Evolutionary conservation across 257 asterid species (phyloP).

Genomic region (Solanum clarkiae): DNA sequence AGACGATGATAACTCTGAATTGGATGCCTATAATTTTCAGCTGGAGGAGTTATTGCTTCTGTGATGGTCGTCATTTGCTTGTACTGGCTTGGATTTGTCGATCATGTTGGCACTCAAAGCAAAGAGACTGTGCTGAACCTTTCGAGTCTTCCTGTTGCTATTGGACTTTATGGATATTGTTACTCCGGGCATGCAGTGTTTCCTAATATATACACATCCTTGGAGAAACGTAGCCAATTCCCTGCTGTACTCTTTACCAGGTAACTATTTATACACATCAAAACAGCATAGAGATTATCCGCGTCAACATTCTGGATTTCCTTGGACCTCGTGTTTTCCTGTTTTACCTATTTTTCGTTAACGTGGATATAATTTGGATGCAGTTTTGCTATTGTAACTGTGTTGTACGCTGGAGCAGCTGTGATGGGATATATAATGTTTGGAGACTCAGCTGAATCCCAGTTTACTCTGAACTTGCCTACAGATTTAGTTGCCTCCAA

Average conservation of each 20-base stretch:
- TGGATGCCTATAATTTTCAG: constrained; percentile 18
- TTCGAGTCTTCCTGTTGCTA: constrained; percentile 82
- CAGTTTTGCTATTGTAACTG: constrained; percentile 75
- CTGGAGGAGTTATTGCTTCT: constrained; percentile 97
- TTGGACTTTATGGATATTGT: constrained; percentile 92
- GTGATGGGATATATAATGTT: constrained; percentile 78
- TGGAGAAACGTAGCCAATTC: constrained; percentile 70
- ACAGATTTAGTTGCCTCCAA: constrained; percentile 61
- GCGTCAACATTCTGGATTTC: neutral
- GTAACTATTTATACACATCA: constrained; percentile 16
- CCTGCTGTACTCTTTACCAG: constrained; percentile 68
- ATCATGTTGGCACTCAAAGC: constrained; percentile 44
- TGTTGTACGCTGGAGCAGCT: constrained; percentile 67
- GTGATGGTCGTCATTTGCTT: constrained; percentile 64
- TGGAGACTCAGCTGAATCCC: constrained; percentile 69
- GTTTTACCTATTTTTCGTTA: neutral
- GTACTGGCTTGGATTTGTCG: constrained; percentile 87
- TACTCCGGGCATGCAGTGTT: constrained; percentile 94
- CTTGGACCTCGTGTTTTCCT: neutral
- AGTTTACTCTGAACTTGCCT: constrained; percentile 94
- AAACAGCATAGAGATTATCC: neutral
- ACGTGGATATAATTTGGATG: neutral
- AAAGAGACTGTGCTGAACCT: constrained; percentile 46
- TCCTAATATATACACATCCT: constrained; percentile 82
- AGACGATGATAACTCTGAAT: neutral